Base-by-base conservation (phyloP, 352 stramenopile species). In the Pythium volutum region DNA sequence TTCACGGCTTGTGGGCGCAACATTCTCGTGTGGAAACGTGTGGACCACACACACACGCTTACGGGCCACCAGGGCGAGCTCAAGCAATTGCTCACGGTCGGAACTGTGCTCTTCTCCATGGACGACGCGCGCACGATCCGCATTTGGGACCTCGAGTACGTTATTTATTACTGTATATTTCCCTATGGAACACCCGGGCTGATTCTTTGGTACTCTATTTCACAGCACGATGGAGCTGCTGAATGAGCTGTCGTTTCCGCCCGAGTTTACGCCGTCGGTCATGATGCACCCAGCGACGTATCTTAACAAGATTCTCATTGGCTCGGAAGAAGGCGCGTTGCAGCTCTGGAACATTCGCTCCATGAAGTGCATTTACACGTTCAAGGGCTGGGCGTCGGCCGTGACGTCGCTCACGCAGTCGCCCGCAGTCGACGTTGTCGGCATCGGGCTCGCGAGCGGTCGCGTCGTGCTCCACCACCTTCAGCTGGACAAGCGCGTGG, bases 251-350 rank as follows among this genome's bases (percentile, higher is more conserved):
- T 67, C 41, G 18, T 93, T 95, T 43, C 64, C 75, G 2, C 27
- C 43, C 7, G 49, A 59, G 0, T 94, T 94, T 55, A 89, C 79
- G 25, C 85, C 86, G 25, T 85, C 81, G 8, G 74, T 80, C 22
- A 82, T 97, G 59, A 59, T 97, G 63, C 93, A 98, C 68, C 93
- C 93, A 22, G 72, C 82, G 43, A 98, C 93, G 43, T 98, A 98
- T 73, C 59, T 98, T 12, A 98, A 98, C 84, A 98, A 98, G 76
- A 77, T 98, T 41, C 62, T 98, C 18, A 65, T 98, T 14, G 91
- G 88, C 42, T 95, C 83, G 39, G 66, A 89, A 18, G 68, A 96
- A 50, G 93, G 93, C 26, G 39, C 59, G 23, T 63, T 97, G 41
- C 73, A 97, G 65, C 73, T 98, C 20, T 97, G 88, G 87, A 98